phyloP scores from a whole-genome alignment of 306 rosid species.

The Trichosanthes truncata region DNA sequence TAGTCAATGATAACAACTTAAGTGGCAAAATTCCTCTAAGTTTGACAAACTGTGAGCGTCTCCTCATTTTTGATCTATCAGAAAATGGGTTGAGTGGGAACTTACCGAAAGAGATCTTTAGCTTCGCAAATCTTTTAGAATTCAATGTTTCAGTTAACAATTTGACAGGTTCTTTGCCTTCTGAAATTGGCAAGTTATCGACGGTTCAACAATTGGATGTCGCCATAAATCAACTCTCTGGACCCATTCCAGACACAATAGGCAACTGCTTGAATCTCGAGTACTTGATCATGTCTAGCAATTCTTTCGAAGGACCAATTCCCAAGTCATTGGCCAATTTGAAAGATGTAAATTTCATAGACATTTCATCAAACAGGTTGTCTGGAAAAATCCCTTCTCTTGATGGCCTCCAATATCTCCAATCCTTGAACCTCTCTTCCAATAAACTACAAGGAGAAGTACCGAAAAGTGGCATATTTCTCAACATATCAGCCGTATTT shows the following conservation, averaged over 20 bases:
- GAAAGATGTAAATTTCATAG: neutral
- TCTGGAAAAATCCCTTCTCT: slow-evolving; percentile 6
- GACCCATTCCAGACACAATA: neutral
- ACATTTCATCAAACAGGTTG: neutral
- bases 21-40: neutral
- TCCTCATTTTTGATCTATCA: neutral
- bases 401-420: neutral
- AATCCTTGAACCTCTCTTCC: slow-evolving; percentile 4
- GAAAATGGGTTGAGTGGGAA: neutral
- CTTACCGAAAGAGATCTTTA: neutral
- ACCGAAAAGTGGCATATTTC: slow-evolving; percentile 6
- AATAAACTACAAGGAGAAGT: slow-evolving; percentile 13
- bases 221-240: neutral
- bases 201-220: neutral
- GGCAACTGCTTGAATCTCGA: neutral
- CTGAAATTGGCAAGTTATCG: slow-evolving; percentile 1
- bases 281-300: neutral
- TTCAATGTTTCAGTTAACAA: neutral
- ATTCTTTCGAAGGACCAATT: slow-evolving; percentile 6
- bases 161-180: slow-evolving; percentile 4
- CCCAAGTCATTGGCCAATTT: neutral
- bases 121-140: neutral
- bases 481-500: neutral
- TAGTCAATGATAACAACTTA: neutral
- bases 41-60: neutral